phyloP scores from a whole-genome alignment of 495 filamentous ascomycete genomes.

The Penicillium herquei region DNA sequence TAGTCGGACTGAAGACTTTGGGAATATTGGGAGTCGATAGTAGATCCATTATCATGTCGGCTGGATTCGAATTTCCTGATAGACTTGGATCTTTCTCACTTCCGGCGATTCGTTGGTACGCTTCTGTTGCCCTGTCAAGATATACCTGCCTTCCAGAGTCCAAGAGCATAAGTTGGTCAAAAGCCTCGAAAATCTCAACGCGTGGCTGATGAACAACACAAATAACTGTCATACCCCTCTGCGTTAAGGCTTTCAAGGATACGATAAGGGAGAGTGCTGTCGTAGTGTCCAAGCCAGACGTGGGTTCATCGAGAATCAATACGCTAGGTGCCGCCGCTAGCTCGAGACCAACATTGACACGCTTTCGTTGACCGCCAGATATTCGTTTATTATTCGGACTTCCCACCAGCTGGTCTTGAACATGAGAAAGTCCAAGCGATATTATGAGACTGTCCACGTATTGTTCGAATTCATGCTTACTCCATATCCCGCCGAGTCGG shows the following conservation, averaged over 20 bases:
- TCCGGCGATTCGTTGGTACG: slow-evolving; percentile 67
- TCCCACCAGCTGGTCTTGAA: slow-evolving; percentile 67
- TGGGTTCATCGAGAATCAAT: slow-evolving; percentile 73
- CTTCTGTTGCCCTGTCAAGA: slow-evolving; percentile 63
- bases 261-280: slow-evolving; percentile 65
- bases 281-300: slow-evolving; percentile 71
- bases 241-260: slow-evolving; percentile 64
- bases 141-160: slow-evolving; percentile 68
- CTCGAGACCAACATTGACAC: slow-evolving; percentile 36
- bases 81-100: slow-evolving; percentile 57
- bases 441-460: slow-evolving; percentile 46
- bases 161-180: slow-evolving; percentile 76
- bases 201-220: slow-evolving; percentile 77
- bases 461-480: slow-evolving; percentile 30
- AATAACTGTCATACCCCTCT: slow-evolving; percentile 66
- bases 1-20: background rate
- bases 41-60: slow-evolving; percentile 15
- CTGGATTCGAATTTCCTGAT: slow-evolving; percentile 7
- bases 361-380: slow-evolving; percentile 78
- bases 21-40: background rate
- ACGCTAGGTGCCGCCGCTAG: slow-evolving; percentile 67
- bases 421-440: slow-evolving; percentile 47
- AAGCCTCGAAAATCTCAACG: slow-evolving; percentile 71
- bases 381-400: slow-evolving; percentile 61
- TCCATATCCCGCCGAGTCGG: slow-evolving; percentile 22